Evolutionary conservation across 1,139 yeast species (phyloP), one percentile per base, ranked within the genome.

Genomic region (Yamadazyma friedrichii): DNA sequence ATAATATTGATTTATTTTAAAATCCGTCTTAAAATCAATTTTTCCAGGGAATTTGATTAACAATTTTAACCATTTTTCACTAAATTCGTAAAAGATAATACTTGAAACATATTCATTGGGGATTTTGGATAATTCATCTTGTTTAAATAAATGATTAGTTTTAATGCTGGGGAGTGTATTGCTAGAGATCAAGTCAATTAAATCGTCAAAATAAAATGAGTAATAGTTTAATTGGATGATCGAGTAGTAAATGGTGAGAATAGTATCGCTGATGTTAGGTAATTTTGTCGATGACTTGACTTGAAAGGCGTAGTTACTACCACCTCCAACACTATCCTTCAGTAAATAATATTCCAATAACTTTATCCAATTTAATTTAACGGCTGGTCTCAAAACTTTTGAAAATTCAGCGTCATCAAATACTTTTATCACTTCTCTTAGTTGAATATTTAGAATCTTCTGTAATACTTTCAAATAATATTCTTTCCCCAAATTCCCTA

Each of bases 381-480:
- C 81, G 3, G 69, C 58, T 1, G 53, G 51, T 39, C 64, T 70
- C 15, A 78, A 65, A 9, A 64, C 65, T 4, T 38, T 24, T 9
- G 20, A 15, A 25, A 48, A 44, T 20, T 31, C 24, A 15, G 26
- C 36, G 28, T 34, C 31, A n/a, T 26, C 11, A n/a, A 29, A 24
- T n/a, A 9, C 13, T 4, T 24, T 15, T 9, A 74, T 45, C 5
- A 59, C 38, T 9, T 31, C 42, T 6, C 47, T 40, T n/a, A 76
- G 59, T 52, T 85, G 88, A 12, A 59, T 55, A 46, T 70, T 68
- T 27, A 88, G 57, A 2, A 85, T 56, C 25, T 61, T 54, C 58
- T 88, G 96, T 36, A 79, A 64, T 39, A 82, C 69, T 52, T 68
- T 70, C 39, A 78, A 51, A 45, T 68, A 73, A 36, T 78, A 48